Evolutionary conservation across 495 filamentous ascomycete species (phyloP), one percentile per base, ranked within the genome.

Genomic region (Trichocladium antarcticum): DNA sequence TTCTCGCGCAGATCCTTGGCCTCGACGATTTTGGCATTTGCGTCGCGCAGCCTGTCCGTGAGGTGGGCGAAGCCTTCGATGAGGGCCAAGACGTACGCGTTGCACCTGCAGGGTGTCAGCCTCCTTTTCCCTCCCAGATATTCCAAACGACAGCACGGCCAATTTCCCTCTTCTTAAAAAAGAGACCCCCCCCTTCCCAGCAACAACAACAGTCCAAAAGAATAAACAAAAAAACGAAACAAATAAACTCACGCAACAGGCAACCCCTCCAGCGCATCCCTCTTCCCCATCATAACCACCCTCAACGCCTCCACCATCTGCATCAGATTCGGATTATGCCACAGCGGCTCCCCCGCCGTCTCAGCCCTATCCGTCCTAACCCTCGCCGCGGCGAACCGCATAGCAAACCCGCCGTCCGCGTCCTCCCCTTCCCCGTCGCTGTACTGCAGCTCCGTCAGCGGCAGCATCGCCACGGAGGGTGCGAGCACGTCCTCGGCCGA

Each of bases 281-380:
- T 42, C 20, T 47, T 57, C 22, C 44, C 54, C 63, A 73, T 68
- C 62, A 73, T 68, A 6, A 35, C 52, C 5, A 62, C 63, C 42
- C 65, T 57, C 24, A 74, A 39, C 0, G 59, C 47, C 58, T 73
- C 70, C 14, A 64, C 67, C 66, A 73, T 68, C 61, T 68, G 65
- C 35, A 67, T 55, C 16, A 71, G 37, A 6, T 54, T 68, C 12
- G 67, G 68, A 10, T 67, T 68, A 20, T 69, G 57, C 66, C 69
- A 70, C 37, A 35, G 15, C 22, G 7, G 5, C 7, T 32, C 5
- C 5, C 20, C 27, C 36, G 29, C 22, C 14, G 10, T 27, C 1
- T 10, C 24, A n/a, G 6, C 16, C 45, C 12, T 11, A 11, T 15
- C 31, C 11, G 5, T 32, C 11, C 31, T 14, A n/a, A n/a, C 12